phyloP scores from a whole-genome alignment of 148 eudicot species.

The Cornus kousa region DNA sequence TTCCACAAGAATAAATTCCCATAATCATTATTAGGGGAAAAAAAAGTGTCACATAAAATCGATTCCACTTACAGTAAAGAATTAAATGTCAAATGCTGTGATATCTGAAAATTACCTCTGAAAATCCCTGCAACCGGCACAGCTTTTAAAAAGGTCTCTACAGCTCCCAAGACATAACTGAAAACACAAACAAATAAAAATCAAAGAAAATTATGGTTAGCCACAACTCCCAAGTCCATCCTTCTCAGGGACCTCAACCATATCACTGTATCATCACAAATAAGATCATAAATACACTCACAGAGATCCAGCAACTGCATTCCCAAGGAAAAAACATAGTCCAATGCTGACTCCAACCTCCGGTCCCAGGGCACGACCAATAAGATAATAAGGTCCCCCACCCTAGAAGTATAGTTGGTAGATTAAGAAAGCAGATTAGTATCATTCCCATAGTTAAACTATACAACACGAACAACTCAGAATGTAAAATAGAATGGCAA shows the following conservation, averaged over 20 bases:
- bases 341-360: constrained; percentile 99
- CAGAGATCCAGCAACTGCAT: constrained; percentile 98
- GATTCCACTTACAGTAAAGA: background rate
- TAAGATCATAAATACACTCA: constrained; percentile 52
- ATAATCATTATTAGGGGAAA: background rate
- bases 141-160: constrained; percentile 96
- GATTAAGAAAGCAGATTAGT: constrained; percentile 5
- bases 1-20: background rate
- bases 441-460: background rate
- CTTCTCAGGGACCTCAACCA: constrained; percentile 3
- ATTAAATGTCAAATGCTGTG: constrained; percentile 2
- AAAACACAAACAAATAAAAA: constrained; percentile 23
- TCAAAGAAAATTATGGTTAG: background rate
- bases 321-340: constrained; percentile 95
- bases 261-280: background rate
- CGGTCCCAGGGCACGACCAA: constrained; percentile 99
- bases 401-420: constrained; percentile 45
- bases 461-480: background rate
- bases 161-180: constrained; percentile 99
- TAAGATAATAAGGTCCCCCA: constrained; percentile 99
- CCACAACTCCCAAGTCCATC: constrained; percentile 10
- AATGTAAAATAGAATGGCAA: background rate
- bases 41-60: background rate
- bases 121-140: constrained; percentile 90
- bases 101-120: constrained; percentile 46